Evolutionary conservation across 2,329 filamentous ascomycete genomes (phyloP).

Genomic region (Microsporum canis): DNA sequence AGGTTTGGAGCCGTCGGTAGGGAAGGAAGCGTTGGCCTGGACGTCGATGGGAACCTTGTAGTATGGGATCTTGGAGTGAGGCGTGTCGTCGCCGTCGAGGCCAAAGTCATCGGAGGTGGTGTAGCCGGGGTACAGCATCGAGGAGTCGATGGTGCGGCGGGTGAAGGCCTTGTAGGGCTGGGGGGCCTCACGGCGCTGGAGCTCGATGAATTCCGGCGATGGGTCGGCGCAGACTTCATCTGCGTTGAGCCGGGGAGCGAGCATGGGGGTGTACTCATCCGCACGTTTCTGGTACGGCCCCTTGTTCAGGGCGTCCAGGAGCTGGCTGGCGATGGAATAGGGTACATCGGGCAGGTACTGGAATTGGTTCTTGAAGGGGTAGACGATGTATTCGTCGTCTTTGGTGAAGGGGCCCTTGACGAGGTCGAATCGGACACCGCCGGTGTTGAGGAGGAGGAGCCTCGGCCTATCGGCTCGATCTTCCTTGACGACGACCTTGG

Average conservation of each 20-base stretch:
- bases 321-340: constrained; percentile 21
- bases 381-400: constrained; percentile 22
- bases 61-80: constrained; percentile 20
- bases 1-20: constrained; percentile 15
- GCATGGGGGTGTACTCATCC: background rate
- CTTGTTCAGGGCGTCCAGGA: constrained; percentile 20
- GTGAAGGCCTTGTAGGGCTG: constrained; percentile 15
- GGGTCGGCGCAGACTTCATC: constrained; percentile 14
- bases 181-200: background rate
- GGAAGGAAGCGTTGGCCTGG: constrained; percentile 24
- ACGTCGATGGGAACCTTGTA: constrained; percentile 21
- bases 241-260: constrained; percentile 1
- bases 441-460: constrained; percentile 50
- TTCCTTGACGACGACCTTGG: constrained; percentile 41
- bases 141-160: constrained; percentile 17
- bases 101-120: constrained; percentile 27
- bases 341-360: constrained; percentile 23
- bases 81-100: constrained; percentile 25
- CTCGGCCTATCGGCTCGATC: constrained; percentile 41
- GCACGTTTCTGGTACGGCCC: constrained; percentile 21
- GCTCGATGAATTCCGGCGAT: constrained; percentile 5
- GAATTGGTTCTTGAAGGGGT: constrained; percentile 23
- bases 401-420: constrained; percentile 52
- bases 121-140: constrained; percentile 19
- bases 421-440: constrained; percentile 51